Conservation (phyloP, 116 monocot genomes). For the Phalaenopsis hybrid region DNA sequence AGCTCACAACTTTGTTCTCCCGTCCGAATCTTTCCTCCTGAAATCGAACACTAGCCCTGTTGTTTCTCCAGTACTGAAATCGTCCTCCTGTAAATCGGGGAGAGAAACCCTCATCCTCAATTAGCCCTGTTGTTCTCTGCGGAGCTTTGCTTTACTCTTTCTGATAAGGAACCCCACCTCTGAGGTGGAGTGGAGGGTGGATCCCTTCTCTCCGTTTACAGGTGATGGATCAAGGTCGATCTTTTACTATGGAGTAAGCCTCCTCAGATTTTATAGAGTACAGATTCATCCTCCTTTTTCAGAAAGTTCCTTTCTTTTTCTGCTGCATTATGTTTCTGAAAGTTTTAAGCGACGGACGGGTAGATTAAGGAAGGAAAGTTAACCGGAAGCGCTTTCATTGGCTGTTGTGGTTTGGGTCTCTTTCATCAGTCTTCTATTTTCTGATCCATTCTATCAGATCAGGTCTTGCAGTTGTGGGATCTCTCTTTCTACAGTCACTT, state of each 20-base stretch:
- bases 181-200: background rate
- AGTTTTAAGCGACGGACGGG: background rate
- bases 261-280: background rate
- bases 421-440: background rate
- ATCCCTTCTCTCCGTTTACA: background rate
- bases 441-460: background rate
- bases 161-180: background rate
- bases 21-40: background rate
- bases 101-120: background rate
- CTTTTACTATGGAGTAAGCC: background rate
- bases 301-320: background rate
- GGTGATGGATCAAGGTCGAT: background rate
- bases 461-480: background rate
- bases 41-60: too few relatives aligned
- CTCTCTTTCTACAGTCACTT: background rate
- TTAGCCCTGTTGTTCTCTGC: background rate
- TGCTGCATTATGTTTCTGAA: background rate
- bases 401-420: too few relatives aligned
- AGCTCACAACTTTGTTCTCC: background rate
- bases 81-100: too few relatives aligned
- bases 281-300: background rate
- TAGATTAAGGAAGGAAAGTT: background rate
- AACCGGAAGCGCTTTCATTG: background rate
- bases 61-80: too few relatives aligned
- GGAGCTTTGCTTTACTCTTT: background rate